Evolutionary conservation across 345 rosid species (phyloP), one percentile per base, ranked within the genome.

Genomic region (Psidium guajava): DNA sequence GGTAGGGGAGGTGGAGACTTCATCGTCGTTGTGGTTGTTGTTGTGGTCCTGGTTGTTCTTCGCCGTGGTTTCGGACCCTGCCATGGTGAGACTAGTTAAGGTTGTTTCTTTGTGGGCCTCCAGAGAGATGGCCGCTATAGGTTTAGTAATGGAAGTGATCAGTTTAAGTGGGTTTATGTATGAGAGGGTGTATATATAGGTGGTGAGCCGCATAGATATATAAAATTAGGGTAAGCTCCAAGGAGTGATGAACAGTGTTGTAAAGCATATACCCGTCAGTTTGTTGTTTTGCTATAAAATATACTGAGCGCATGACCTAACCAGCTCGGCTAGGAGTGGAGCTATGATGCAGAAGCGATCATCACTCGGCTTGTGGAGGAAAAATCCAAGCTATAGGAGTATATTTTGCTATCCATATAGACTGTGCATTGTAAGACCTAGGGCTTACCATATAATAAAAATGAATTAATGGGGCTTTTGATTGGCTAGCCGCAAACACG

Each of bases 61-160:
- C 59, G 86, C 80, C 42, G 83, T 73, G 73, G 88, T 80, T 88
- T 88, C 88, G 40, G 90, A 55, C 42, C 86, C 89, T 77, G 91
- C 89, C 94, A 92, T 92, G 77, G 5, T 21, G 28, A 53, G 54
- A 57, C 36, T 18, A 22, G 54, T 61, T 9, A 8, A 25, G 54
- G 86, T 53, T 77, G 85, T 87, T 28, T 47, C 50, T 83, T 83
- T 73, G 53, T 11, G 84, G 22, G 49, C 61, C 81, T 20, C 27
- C 20, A 52, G 81, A 80, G 32, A 69, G 77, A 69, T 69, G 77
- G 77, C 77, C 77, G 25, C 47, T 69, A 36, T 32, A 18, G 22
- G 47, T 69, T 69, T 69, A 69, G 77, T 18, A 3, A 36, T 47
- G 12, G 24, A 69, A 69, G 47, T 36, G 42, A 36, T 36, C 47